These are phyloP conservation scores for Capsella bursapastoris DNA, from an alignment of 345 rosid genomes.

Conservation along the genomic window DNA sequence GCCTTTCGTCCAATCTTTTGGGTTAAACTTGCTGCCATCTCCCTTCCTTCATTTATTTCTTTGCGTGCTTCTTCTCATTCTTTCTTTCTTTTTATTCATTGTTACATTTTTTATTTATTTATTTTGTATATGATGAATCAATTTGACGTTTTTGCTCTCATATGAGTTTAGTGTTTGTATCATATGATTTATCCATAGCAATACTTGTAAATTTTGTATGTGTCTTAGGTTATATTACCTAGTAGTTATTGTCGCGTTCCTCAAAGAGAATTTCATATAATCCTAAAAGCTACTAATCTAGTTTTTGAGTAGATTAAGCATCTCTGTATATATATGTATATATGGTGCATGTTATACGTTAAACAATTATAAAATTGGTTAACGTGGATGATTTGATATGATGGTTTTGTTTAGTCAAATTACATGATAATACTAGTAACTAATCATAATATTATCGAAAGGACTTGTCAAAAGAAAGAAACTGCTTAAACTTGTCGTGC, in stretches of 20 bases:
- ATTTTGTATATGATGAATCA: constrained; percentile 2
- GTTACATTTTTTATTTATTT: neutral
- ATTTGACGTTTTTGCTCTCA: neutral
- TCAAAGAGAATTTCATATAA: too few species aligned
- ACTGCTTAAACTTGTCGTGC: constrained; percentile 32
- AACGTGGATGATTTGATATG: constrained; percentile 7
- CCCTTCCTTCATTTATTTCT: constrained; percentile 44
- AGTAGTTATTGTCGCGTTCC: too few species aligned
- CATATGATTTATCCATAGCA: too few species aligned
- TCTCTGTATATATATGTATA: too few species aligned
- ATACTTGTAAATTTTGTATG: too few species aligned
- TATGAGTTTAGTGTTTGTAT: too few species aligned
- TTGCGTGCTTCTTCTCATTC: constrained; percentile 43
- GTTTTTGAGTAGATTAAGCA: too few species aligned
- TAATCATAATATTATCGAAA: constrained; percentile 17
- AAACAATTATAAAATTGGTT: neutral
- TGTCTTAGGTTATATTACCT: too few species aligned
- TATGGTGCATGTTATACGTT: neutral
- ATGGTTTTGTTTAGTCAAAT: constrained; percentile 34
- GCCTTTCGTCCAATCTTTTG: constrained; percentile 49
- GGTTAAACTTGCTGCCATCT: constrained; percentile 44
- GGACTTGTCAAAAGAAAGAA: constrained; percentile 28
- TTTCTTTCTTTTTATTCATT: neutral
- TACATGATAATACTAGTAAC: neutral
- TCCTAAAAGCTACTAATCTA: neutral